phyloP scores from a whole-genome alignment of 2,329 filamentous ascomycete genomes.

The Cercospora citrullina region DNA sequence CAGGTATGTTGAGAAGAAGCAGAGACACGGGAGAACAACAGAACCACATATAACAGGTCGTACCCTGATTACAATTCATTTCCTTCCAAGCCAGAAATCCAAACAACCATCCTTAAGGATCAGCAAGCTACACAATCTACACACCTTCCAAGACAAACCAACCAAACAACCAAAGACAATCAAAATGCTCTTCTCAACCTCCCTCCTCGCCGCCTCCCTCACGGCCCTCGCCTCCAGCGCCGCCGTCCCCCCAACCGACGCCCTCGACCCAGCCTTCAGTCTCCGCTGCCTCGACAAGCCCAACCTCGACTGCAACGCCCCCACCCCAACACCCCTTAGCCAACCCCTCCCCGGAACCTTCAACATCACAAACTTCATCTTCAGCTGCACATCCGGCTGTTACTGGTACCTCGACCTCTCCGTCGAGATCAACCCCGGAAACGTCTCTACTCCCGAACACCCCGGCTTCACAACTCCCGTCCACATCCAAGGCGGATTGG shows the following conservation, averaged over 20 bases:
- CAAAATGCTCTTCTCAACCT: conserved; percentile 25
- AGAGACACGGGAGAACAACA: not conserved
- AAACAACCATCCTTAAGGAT: not conserved
- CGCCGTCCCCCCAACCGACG: conserved; percentile 11
- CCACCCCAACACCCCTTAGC: not conserved
- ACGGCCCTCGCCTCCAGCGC: conserved; percentile 21
- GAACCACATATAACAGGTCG: not conserved
- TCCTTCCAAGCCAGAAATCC: not conserved
- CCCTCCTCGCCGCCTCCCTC: conserved; percentile 24
- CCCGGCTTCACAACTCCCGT: conserved; percentile 20
- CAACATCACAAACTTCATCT: conserved; percentile 30
- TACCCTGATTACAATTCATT: not conserved
- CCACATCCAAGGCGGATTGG: conserved; percentile 21
- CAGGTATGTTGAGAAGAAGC: not conserved
- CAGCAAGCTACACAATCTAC: not conserved
- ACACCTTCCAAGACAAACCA: not conserved
- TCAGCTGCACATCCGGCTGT: conserved; percentile 30
- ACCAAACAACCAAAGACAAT: not conserved
- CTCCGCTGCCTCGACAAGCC: conserved; percentile 9
- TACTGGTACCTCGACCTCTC: conserved; percentile 15
- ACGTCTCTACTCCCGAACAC: not conserved
- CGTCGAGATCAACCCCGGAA: not conserved
- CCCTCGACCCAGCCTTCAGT: not conserved
- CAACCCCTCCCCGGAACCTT: conserved; percentile 12
- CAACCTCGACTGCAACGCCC: not conserved